phyloP scores from a whole-genome alignment of 1,139 yeast species.

The Saccharomycopsis hybrid region DNA sequence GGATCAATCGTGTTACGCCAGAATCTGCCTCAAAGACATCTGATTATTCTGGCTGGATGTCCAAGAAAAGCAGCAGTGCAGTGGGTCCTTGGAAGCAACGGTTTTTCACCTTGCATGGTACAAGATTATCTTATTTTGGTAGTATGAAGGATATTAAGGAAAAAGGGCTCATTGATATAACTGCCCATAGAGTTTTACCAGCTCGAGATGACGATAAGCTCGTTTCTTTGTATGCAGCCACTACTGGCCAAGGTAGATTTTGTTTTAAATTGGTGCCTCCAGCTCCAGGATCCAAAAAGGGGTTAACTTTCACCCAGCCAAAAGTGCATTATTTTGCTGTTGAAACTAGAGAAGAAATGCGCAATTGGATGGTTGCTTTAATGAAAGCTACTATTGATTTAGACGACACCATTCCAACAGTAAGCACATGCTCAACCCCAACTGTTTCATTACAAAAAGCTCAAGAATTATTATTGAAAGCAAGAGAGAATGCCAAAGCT shows the following conservation, averaged over 20 bases:
- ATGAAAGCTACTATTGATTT: conserved; percentile 95
- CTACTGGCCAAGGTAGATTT: conserved; percentile 86
- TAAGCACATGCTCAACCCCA: conserved; percentile 92
- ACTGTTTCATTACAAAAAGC: conserved; percentile 85
- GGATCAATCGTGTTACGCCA: conserved; percentile 71
- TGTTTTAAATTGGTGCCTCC: conserved; percentile 95
- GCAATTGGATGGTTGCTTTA: conserved; percentile 91
- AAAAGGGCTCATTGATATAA: conserved; percentile 89
- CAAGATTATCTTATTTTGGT: conserved; percentile 82
- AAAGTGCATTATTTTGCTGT: conserved; percentile 95
- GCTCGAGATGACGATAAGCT: conserved; percentile 68
- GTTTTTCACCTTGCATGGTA: conserved; percentile 85
- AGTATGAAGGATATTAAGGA: conserved; percentile 77
- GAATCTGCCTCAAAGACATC: conserved; percentile 74
- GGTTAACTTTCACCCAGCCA: conserved; percentile 93
- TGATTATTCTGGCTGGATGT: conserved; percentile 89
- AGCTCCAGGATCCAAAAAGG: conserved; percentile 94
- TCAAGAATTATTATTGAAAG: conserved; percentile 76
- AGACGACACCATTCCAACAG: conserved; percentile 87
- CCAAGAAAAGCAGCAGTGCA: conserved; percentile 82
- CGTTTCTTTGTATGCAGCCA: conserved; percentile 82
- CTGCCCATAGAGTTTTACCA: conserved; percentile 87
- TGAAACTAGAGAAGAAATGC: conserved; percentile 84
- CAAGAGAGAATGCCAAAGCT: conserved; percentile 62
- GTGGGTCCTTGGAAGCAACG: conserved; percentile 87